Evolutionary conservation across 208 protist genomes (phyloP).

Genomic region (Trypanosoma theileri): DNA sequence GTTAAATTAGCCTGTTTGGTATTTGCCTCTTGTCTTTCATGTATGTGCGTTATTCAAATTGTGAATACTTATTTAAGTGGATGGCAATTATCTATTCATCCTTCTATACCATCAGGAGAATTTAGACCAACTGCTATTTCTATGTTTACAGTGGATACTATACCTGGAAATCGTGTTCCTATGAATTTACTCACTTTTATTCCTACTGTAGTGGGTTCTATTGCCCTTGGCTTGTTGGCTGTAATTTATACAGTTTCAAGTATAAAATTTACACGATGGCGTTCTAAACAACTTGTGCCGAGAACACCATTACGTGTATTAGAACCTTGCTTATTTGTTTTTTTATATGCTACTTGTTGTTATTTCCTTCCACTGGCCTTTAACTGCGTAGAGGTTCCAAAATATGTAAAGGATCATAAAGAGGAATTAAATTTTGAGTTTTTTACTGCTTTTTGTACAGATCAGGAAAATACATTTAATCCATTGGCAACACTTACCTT

Average conservation of each 20-base stretch:
- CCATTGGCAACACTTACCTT: slow-evolving; percentile 66
- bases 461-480: slow-evolving; percentile 49
- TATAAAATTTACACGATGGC: slow-evolving; percentile 60
- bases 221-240: slow-evolving; percentile 53
- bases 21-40: slow-evolving; percentile 81
- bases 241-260: slow-evolving; percentile 74
- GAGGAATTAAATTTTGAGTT: slow-evolving; percentile 50
- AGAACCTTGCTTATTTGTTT: slow-evolving; percentile 50
- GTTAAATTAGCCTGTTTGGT: slow-evolving; percentile 78
- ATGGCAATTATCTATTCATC: slow-evolving; percentile 34
- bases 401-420: slow-evolving; percentile 35
- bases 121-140: slow-evolving; percentile 45
- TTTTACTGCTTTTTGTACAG: slow-evolving; percentile 47
- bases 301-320: slow-evolving; percentile 45
- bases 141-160: slow-evolving; percentile 64
- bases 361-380: slow-evolving; percentile 57
- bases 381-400: slow-evolving; percentile 45
- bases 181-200: slow-evolving; percentile 67
- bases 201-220: slow-evolving; percentile 61
- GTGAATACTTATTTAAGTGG: slow-evolving; percentile 58
- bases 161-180: slow-evolving; percentile 40
- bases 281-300: slow-evolving; percentile 44
- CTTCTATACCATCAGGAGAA: slow-evolving; percentile 26
- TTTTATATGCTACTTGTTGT: slow-evolving; percentile 45
- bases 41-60: slow-evolving; percentile 74